Evolutionary conservation across 2,329 filamentous ascomycete genomes (phyloP), one percentile per base, ranked within the genome.

Genomic region (Stachybotrys chartarum): DNA sequence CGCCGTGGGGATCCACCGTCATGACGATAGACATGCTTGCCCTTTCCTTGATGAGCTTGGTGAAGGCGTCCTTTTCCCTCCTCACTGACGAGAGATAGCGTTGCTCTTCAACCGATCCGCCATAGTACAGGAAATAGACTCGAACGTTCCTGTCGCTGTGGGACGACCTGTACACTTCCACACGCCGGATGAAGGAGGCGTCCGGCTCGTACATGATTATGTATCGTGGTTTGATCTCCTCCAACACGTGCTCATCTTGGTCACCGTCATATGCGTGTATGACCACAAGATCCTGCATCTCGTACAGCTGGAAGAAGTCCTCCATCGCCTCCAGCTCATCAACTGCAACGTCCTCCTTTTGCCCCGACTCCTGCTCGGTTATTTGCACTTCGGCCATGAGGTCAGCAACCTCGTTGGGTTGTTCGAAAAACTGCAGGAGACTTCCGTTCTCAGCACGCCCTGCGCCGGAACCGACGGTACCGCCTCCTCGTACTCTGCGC

Each of bases 121-220:
- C 88, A 60, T 99, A 99, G 74, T 96, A 97, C 78, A 97, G 85
- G 69, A 97, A 97, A 74, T 97, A 99, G 1, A 96, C 92, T 48
- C 91, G 84, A 47, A 97, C 90, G 64, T 90, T 91, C 42, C 91
- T 81, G 68, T 93, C 90, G 56, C 86, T 88, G 72, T 99, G 94
- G 10, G 92, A 97, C 53, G 91, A 96, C 45, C 94, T 86, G 72
- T 97, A 99, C 2, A 97, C 92, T 69, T 99, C 94, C 18, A 99
- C 88, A 44, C 93, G 82, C 14, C 94, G 85, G 65, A 97, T 96
- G 70, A 99, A 99, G 3, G 93, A 86, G 3, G 93, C 85, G 61
- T 97, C 91, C 1, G 94, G 93, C 68, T 97, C 94, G 71, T 97
- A 99, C 94, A 99, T 97, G 74, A 99, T 88, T 57, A 99, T 91